A percentile compares a stretch with the other conserved stretches of the same genome.
These are phyloP conservation scores for Cytospora piceae DNA, from an alignment of 2,329 filamentous ascomycete genomes.

Conservation along the genomic window DNA sequence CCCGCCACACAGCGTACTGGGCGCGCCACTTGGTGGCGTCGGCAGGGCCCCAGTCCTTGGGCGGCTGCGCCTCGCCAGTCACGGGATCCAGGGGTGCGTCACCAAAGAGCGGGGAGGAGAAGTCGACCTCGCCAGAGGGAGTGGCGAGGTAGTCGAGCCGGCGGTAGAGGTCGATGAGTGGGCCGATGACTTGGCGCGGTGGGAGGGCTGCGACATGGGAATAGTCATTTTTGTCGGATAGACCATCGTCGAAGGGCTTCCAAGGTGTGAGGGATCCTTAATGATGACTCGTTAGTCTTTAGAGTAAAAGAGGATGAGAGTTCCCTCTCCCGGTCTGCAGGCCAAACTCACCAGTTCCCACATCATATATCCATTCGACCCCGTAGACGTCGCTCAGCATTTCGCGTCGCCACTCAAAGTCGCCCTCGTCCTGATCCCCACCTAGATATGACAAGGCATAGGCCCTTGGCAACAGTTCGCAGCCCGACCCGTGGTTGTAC, in stretches of 20 bases:
- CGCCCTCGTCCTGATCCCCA: constrained; percentile 7
- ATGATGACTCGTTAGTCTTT: background rate
- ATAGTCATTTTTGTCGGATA: background rate
- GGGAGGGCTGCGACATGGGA: background rate
- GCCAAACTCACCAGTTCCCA: constrained; percentile 1
- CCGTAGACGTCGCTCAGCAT: constrained; percentile 2
- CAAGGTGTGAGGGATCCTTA: background rate
- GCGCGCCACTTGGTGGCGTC: constrained; percentile 1
- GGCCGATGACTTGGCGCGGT: background rate
- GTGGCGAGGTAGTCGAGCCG: constrained; percentile 2
- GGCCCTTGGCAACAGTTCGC: constrained; percentile 1
- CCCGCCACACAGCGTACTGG: constrained; percentile 1
- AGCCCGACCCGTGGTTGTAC: background rate
- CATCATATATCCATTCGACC: constrained; percentile 4
- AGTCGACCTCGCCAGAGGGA: background rate
- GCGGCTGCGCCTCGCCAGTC: constrained; percentile 2
- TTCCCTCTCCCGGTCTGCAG: background rate
- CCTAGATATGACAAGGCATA: constrained; percentile 4
- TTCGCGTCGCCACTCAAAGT: background rate
- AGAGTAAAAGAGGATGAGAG: background rate
- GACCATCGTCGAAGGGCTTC: background rate
- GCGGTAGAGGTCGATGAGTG: constrained; percentile 3
- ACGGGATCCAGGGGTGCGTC: background rate
- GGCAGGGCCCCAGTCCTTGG: constrained; percentile 1
- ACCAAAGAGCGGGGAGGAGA: background rate